Percentiles rank a stretch among this genome's conserved stretches.
Evolutionary conservation across 441 rosid species (phyloP).

Genomic region (Pelargonium exstipulatum): DNA sequence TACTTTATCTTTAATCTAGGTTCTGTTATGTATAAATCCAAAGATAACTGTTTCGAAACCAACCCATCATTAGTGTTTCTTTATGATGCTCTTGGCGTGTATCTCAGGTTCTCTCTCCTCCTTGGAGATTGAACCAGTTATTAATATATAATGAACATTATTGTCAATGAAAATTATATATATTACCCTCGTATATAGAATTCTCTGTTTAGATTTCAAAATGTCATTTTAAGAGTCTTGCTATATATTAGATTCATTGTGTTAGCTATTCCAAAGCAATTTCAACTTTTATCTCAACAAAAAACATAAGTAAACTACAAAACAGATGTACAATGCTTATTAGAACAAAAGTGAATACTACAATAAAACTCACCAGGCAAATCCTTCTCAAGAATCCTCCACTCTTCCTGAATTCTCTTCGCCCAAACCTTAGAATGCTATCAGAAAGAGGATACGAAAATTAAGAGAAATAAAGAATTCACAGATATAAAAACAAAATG

Average conservation of each 20-base stretch:
- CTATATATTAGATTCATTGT: background rate
- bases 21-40: too few species aligned
- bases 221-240: background rate
- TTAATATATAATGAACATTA: too few species aligned
- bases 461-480: background rate
- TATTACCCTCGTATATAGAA: background rate
- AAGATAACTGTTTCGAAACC: too few species aligned
- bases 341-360: background rate
- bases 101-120: too few species aligned
- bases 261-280: background rate
- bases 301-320: background rate
- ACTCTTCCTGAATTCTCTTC: conserved; percentile 78
- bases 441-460: conserved; percentile 15
- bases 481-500: background rate
- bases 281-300: background rate
- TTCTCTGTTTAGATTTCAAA: background rate
- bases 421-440: conserved; percentile 61
- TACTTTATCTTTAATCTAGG: too few species aligned
- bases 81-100: too few species aligned
- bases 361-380: conserved; percentile 56
- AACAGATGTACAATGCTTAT: background rate
- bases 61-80: too few species aligned
- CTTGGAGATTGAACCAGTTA: too few species aligned
- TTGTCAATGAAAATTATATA: background rate
- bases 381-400: conserved; percentile 81